Base-by-base conservation (phyloP, 768 basidiomycete genomes). In the Leccinum boreale region DNA sequence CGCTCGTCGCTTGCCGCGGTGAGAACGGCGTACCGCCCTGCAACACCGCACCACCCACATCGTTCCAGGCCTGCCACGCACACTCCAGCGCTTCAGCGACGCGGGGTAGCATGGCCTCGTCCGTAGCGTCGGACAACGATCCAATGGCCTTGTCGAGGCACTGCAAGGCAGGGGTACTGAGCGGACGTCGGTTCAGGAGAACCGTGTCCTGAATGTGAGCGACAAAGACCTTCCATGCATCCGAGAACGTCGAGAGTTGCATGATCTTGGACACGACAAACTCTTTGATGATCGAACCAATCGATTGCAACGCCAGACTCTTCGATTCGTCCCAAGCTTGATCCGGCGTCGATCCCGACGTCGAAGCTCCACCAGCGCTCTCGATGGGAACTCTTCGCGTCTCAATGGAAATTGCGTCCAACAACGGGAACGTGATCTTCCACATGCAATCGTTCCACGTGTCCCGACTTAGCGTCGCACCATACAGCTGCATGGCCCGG, bases 361-460 rank as follows among this genome's bases (percentile, higher is more conserved):
- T 44, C 26, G 56, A 52, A 4, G 52, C 49, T 11, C 58, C 59
- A 19, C 60, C 64, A 9, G 54, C 51, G 14, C 58, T 47, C 29
- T 70, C 63, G 11, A 49, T n/a, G 9, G 67, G 52, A 23, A 54
- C 56, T 17, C 74, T 76, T 39, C 82, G 81, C 28, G 85, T 84
- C 58, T 85, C 81, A 23, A 72, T 65, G 0, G 84, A 86, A 57
- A 88, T 78, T 21, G 86, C 78, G 50, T 92, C 88, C 58, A 97
- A 73, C 4, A 98, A 77, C 7, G 94, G 94, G 73, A 96, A 92
- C 12, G 91, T 85, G 56, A 98, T 82, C 68, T 87, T 86, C 89
- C 92, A 94, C n/a, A 96, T 78, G 58, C 93, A 93, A 53, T 91
- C 85, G 44, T 89, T 85, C 96, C 96, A 99, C 0, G 89, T 90